Base-by-base conservation (phyloP, 169 alveolate genomes). In the Cryptosporidium ryanae region DNA sequence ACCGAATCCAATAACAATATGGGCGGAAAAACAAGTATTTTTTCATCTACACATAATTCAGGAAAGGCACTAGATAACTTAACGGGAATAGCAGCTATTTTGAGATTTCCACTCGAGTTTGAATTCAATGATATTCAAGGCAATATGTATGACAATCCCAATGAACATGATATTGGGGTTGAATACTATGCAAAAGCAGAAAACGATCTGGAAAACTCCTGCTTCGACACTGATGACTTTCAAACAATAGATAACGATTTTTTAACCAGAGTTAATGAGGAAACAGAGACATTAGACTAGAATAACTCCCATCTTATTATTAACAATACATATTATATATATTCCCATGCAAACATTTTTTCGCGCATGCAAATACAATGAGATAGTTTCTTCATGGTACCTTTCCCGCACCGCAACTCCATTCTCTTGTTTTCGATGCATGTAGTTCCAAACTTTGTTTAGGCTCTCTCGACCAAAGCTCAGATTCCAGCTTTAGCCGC, bases 1-100 rank as follows among this genome's bases (percentile, higher is more conserved):
- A 61, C 87, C 15, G 87, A 34, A 34, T 27, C 48, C 32, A 76
- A 76, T 17, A 76, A 43, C 23, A 55, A 34, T 23, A n/a, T 76
- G 18, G 87, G 87, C 52, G 87, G 87, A 4, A 76, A 76, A 21
- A 38, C 52, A 15, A 34, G 64, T 29, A 7, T 76, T 13, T 76
- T 59, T 38, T 59, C 87, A 10, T 32, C 59, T 6, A 76, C 49
- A 23, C 87, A 76, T 61, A 59, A 59, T 34, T 76, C 87, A 13
- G 87, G 87, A 3, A 55, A 76, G 21, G 52, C 68, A 32, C 54
- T 76, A 13, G 76, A 76, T 17, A 61, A 61, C 8, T 21, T 76
- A 55, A 57, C 87, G 13, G 87, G 87, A n/a, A 76, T 76, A 32
- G 87, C 87, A 18, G 87, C 87, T 2, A 61, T 76, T 1, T 61